Percentiles rank a stretch among this genome's conserved stretches.
Conservation (phyloP, 1,284 basidiomycete species). For the Ceratorhiza oryzae-sativae region DNA sequence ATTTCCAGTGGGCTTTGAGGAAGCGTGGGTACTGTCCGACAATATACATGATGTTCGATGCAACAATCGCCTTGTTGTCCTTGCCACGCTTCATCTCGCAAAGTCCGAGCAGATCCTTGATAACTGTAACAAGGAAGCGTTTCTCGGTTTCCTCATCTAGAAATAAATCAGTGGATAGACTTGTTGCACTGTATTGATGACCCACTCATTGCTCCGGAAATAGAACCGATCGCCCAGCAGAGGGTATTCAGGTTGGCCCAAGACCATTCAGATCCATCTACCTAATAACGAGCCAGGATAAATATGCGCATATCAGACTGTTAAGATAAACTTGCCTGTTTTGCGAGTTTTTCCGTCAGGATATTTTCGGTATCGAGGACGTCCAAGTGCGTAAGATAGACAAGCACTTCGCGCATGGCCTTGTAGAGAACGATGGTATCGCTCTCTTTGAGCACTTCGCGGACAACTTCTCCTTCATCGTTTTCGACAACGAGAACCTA, state of each 20-base stretch:
- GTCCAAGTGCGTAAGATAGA: constrained; percentile 97
- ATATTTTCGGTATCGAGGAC: constrained; percentile 96
- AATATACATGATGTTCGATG: constrained; percentile 99
- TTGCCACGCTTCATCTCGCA: constrained; percentile 99
- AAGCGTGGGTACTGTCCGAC: constrained; percentile 99
- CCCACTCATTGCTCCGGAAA: constrained; percentile 98
- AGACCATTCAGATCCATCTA: constrained; percentile 97
- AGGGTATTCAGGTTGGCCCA: constrained; percentile 99
- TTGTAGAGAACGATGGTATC: constrained; percentile 99
- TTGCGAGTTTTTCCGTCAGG: constrained; percentile 94
- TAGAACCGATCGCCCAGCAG: constrained; percentile 99
- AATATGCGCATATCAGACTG: neutral
- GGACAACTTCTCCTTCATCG: constrained; percentile 98
- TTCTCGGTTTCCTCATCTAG: constrained; percentile 98
- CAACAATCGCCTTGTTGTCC: constrained; percentile 99
- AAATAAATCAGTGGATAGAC: constrained; percentile 21
- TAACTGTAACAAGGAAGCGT: constrained; percentile 98
- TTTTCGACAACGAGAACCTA: constrained; percentile 98
- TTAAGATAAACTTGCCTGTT: constrained; percentile 64
- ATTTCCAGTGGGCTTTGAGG: constrained; percentile 99
- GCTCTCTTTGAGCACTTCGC: constrained; percentile 99
- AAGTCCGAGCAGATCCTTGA: constrained; percentile 96
- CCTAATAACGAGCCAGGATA: constrained; percentile 50
- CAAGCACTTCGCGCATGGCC: constrained; percentile 96
- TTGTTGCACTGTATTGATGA: constrained; percentile 43